These are phyloP conservation scores for Suillus paluster DNA, from an alignment of 768 basidiomycete genomes.

Conservation along the genomic window DNA sequence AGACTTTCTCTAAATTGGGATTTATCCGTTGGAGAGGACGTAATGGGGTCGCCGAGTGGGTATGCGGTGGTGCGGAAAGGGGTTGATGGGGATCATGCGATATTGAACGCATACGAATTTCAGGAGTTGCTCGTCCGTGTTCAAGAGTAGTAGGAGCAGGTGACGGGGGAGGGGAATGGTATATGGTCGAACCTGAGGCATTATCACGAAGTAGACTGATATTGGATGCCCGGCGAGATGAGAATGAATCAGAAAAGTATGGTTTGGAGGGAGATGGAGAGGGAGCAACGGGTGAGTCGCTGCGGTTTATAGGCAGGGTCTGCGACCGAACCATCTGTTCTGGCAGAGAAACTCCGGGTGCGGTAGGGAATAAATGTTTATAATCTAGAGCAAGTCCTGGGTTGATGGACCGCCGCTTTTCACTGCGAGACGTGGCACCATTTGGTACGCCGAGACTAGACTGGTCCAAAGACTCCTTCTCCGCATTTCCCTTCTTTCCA, in stretches of 20 bases:
- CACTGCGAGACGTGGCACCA: constrained; percentile 40
- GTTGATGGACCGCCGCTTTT: constrained; percentile 59
- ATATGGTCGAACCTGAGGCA: constrained; percentile 31
- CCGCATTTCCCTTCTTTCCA: constrained; percentile 21
- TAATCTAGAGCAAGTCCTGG: constrained; percentile 47
- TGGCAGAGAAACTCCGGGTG: constrained; percentile 20
- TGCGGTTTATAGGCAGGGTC: constrained; percentile 26
- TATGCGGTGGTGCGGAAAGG: constrained; percentile 5
- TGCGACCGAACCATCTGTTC: constrained; percentile 36
- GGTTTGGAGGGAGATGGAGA: constrained; percentile 25
- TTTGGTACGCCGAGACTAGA: constrained; percentile 32
- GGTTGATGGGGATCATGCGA: constrained; percentile 33
- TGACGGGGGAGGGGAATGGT: constrained; percentile 45
- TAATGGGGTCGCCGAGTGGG: constrained; percentile 14
- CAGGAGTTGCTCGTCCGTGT: constrained; percentile 39
- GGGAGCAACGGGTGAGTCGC: constrained; percentile 26
- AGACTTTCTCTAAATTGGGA: constrained; percentile 39
- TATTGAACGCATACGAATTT: constrained; percentile 44
- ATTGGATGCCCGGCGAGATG: constrained; percentile 27
- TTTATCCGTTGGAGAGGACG: constrained; percentile 27
- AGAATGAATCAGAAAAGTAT: constrained; percentile 17
- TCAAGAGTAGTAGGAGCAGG: constrained; percentile 31
- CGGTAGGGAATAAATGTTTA: constrained; percentile 12
- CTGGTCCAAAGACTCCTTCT: constrained; percentile 16
- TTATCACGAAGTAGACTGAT: constrained; percentile 30